phyloP scores from a whole-genome alignment of 306 rosid species.

The Cicer pinnatifidum region DNA sequence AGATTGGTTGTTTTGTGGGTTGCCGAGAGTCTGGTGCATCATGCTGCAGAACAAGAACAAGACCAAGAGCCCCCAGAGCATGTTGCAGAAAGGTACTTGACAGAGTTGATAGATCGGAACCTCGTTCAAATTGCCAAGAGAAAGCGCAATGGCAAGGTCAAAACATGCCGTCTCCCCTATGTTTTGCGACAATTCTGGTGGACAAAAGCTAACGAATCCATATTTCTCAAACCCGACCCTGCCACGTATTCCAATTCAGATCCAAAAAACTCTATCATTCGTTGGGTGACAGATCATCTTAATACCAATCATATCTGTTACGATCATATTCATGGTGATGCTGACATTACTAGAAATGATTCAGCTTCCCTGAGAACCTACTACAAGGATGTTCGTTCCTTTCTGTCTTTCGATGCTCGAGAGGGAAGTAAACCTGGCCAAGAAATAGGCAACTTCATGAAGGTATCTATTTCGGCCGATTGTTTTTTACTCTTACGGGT shows the following conservation, averaged over 20 bases:
- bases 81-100: constrained; percentile 37
- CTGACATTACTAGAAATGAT: neutral
- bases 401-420: constrained; percentile 40
- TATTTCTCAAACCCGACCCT: neutral
- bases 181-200: constrained; percentile 12
- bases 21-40: constrained; percentile 40
- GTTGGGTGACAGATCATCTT: constrained; percentile 16
- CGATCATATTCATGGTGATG: constrained; percentile 28
- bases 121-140: constrained; percentile 39
- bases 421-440: constrained; percentile 51
- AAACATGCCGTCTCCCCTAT: constrained; percentile 43
- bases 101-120: constrained; percentile 37
- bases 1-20: constrained; percentile 50
- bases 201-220: neutral
- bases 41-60: neutral
- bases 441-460: constrained; percentile 26
- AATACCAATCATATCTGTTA: neutral
- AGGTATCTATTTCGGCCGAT: neutral
- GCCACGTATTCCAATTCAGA: neutral
- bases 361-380: neutral
- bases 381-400: constrained; percentile 27
- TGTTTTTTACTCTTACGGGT: constrained; percentile 26
- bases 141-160: constrained; percentile 44
- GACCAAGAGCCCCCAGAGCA: constrained; percentile 19
- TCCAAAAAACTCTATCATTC: neutral